A percentile compares a stretch with the other conserved stretches of the same genome.
Conservation (phyloP, 2,329 filamentous ascomycete species). For the Huntiella abstrusa region DNA sequence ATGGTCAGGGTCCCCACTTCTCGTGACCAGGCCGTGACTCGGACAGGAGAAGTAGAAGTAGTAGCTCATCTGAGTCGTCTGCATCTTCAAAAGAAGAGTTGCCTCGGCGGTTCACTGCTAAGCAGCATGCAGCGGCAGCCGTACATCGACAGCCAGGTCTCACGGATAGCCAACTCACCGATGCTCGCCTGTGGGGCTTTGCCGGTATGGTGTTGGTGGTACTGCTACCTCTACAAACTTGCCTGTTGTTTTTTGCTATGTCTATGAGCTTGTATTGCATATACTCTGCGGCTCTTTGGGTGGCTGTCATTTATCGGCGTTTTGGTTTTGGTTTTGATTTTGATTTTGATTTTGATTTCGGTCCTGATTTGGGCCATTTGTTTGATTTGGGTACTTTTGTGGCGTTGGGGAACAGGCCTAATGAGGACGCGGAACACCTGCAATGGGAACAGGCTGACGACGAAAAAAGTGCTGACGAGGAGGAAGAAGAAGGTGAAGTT, state of each 20-base stretch:
- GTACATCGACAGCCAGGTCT: not conserved
- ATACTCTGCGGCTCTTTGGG: not conserved
- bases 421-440: not conserved
- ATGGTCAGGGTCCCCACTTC: constrained; percentile 40
- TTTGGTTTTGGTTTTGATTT: constrained; percentile 3
- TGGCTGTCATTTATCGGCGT: constrained; percentile 1
- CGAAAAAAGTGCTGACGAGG: constrained; percentile 16
- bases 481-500: constrained; percentile 17
- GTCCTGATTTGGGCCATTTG: not conserved
- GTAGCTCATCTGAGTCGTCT: too few relatives aligned
- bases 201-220: constrained; percentile 5
- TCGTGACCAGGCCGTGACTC: constrained; percentile 13
- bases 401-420: not conserved
- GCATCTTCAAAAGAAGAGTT: too few relatives aligned
- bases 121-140: not conserved
- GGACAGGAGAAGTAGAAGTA: too few relatives aligned
- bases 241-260: constrained; percentile 3
- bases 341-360: not conserved
- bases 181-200: constrained; percentile 2
- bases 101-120: too few relatives aligned
- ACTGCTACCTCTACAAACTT: constrained; percentile 8
- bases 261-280: constrained; percentile 1
- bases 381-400: not conserved
- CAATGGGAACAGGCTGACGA: constrained; percentile 17
- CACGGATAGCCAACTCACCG: too few relatives aligned